Percentiles rank a stretch among this genome's conserved stretches.
These are phyloP conservation scores for Periconia sp. DNA, from an alignment of 2,329 filamentous ascomycete genomes.

Conservation along the genomic window DNA sequence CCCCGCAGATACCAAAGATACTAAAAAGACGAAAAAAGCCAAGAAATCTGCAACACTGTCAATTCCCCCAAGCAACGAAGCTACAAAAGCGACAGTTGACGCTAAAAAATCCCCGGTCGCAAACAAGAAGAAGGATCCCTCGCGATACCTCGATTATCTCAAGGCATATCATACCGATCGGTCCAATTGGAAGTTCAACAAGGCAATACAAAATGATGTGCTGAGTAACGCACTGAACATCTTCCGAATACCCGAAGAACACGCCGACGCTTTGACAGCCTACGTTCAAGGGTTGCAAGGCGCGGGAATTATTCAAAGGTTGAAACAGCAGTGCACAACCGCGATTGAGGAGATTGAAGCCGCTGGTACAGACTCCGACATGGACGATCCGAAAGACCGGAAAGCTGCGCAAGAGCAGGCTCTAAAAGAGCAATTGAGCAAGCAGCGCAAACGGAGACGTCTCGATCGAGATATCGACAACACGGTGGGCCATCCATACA, in stretches of 20 bases:
- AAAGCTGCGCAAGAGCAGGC: constrained; percentile 41
- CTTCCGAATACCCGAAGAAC: constrained; percentile 67
- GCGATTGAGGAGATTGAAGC: constrained; percentile 57
- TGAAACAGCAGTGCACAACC: constrained; percentile 67
- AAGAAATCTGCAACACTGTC: constrained; percentile 9
- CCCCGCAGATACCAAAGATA: neutral
- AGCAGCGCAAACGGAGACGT: constrained; percentile 32
- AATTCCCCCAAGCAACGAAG: constrained; percentile 7
- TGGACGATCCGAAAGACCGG: constrained; percentile 40
- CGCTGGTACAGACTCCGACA: constrained; percentile 21
- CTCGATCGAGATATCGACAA: constrained; percentile 33
- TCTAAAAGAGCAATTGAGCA: constrained; percentile 35
- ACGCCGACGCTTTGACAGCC: constrained; percentile 69
- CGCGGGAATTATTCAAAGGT: constrained; percentile 64
- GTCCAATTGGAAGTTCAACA: constrained; percentile 90
- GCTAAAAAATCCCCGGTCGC: constrained; percentile 9
- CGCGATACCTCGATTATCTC: constrained; percentile 74
- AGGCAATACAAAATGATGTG: constrained; percentile 82
- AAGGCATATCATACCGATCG: constrained; percentile 71
- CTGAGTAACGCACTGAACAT: constrained; percentile 80
- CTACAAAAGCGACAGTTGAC: constrained; percentile 8
- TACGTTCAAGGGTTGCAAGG: constrained; percentile 83
- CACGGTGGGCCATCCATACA: constrained; percentile 23
- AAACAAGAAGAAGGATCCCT: constrained; percentile 52
- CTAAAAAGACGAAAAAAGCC: constrained; percentile 18